Percentiles rank a stretch among this genome's conserved stretches.
Conservation (phyloP, 129 eudicot genomes). For the Arctium minus region DNA sequence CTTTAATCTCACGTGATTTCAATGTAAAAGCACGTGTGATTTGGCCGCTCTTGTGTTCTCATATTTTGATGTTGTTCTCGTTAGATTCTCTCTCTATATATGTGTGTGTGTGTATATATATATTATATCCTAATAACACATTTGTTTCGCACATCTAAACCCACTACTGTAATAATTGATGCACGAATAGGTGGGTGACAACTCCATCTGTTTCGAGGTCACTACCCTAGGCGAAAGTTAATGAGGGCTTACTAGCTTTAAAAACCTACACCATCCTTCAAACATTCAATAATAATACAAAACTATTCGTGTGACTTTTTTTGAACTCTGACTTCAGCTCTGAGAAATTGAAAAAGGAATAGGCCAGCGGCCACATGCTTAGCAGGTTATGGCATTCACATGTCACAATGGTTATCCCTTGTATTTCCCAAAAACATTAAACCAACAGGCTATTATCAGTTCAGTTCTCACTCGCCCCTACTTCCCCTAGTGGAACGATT, state of each 20-base stretch:
- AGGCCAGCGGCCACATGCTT: slow-evolving; percentile 13
- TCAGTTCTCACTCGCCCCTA: slow-evolving; percentile 6
- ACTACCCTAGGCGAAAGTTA: slow-evolving; percentile 6
- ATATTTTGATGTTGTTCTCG: background rate
- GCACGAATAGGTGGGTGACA: background rate
- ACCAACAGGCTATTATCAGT: slow-evolving; percentile 15
- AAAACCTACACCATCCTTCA: background rate
- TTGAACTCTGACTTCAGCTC: background rate
- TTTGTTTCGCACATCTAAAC: background rate
- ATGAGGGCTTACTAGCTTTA: background rate
- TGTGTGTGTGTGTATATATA: no score
- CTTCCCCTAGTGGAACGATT: background rate
- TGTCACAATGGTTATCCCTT: background rate
- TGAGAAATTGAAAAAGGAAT: background rate
- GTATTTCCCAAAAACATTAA: background rate
- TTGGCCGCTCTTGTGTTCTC: background rate
- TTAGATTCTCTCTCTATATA: background rate
- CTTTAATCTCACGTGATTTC: background rate
- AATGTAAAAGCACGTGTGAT: background rate
- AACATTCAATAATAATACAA: background rate
- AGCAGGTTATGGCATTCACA: background rate
- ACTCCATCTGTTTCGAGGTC: slow-evolving; percentile 7
- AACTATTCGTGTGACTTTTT: background rate
- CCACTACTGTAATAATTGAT: background rate
- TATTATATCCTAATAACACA: background rate